phyloP scores from a whole-genome alignment of 805 yeast species.

The Candida tammaniensis region DNA sequence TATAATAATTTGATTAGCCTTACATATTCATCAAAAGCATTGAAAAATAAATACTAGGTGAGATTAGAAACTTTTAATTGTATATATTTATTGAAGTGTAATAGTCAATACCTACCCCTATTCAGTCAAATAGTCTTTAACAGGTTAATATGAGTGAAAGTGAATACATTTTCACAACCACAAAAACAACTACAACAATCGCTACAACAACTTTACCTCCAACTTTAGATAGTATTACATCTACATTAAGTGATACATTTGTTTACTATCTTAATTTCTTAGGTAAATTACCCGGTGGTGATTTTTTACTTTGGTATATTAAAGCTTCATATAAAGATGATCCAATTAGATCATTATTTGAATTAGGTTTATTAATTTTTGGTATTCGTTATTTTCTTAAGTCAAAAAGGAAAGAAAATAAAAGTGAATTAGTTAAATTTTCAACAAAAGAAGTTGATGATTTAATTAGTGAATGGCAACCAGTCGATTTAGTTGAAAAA shows the following conservation, averaged over 20 bases:
- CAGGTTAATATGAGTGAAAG: constrained; percentile 5
- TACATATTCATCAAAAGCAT: no score
- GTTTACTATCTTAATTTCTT: constrained; percentile 34
- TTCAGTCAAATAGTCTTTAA: no score
- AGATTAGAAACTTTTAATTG: no score
- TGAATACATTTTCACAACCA: constrained; percentile 18
- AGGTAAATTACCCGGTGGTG: constrained; percentile 54
- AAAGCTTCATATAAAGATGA: constrained; percentile 87
- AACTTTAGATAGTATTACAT: constrained; percentile 33
- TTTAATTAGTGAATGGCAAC: constrained; percentile 86
- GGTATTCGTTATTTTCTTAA: constrained; percentile 82
- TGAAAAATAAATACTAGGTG: no score
- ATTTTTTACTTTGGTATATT: constrained; percentile 64
- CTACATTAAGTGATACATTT: constrained; percentile 31
- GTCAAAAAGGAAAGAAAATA: constrained; percentile 72
- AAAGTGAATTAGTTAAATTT: constrained; percentile 64
- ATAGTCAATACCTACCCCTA: constrained; percentile 5
- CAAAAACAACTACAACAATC: constrained; percentile 26
- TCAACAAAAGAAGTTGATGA: constrained; percentile 70
- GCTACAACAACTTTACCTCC: constrained; percentile 32
- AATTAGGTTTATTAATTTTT: constrained; percentile 69
- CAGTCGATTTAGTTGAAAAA: constrained; percentile 72
- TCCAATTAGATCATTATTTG: constrained; percentile 85
- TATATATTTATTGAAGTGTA: no score
- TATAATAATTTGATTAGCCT: no score